Base-by-base conservation (phyloP, 768 basidiomycete species). In the Lactarius deliciosus region DNA sequence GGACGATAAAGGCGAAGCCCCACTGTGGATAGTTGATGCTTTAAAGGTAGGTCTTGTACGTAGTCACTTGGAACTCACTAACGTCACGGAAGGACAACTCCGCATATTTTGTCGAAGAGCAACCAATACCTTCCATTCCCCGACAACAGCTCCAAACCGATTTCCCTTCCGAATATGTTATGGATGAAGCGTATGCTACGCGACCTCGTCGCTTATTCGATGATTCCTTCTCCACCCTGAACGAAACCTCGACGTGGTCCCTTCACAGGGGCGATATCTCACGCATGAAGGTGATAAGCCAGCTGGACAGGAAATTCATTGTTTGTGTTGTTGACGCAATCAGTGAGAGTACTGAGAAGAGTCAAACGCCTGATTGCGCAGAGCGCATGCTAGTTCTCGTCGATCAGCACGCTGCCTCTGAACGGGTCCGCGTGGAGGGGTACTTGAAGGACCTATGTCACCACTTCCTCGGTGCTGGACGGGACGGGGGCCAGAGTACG, bases 371-470 rank as follows among this genome's bases (percentile, higher is more conserved):
- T 68, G 64, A 63, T 40, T 65, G 47, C 30, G 70, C 70, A 28
- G 53, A 45, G 20, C 57, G 56, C 62, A 74, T 77, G 1, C 82
- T 98, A 36, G 80, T 96, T 38, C 81, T 98, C 60, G 82, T 99
- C 57, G 97, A 99, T 79, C 97, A 99, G 76, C 97, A 99, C 75
- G 97, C 97, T 15, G 96, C 96, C n/a, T 94, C 97, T 74, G 97
- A 99, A 77, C 87, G 97, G 25, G 80, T 98, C 55, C 87, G 96
- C 25, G 92, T 98, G 65, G 97, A 99, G 77, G 77, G 79, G 32
- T 90, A 92, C 75, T 81, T 96, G 71, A 82, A 81, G 68, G 85
- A 86, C 57, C 74, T 94, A n/a, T 94, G 92, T 76, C 74, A 81
- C 57, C 88, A 87, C 16, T 94, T 85, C 75, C 81, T 88, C 68